Evolutionary conservation across 345 rosid species (phyloP).

Genomic region (Citrus maxima): DNA sequence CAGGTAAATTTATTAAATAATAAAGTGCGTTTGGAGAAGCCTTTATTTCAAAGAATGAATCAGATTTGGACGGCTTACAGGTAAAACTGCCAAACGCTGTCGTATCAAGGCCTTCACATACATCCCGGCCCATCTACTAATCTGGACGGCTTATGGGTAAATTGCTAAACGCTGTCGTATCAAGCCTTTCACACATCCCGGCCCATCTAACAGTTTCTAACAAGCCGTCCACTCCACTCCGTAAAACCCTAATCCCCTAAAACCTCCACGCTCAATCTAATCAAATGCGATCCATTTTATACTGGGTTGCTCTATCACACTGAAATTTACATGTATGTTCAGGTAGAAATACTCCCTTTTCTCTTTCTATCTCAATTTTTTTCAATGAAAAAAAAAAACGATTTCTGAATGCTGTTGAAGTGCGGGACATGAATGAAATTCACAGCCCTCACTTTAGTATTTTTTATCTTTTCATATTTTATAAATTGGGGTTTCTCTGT

Average conservation of each 20-base stretch:
- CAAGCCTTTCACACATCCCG: not conserved
- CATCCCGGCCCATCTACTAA: too few relatives aligned
- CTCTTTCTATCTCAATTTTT: not conserved
- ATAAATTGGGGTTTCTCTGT: not conserved
- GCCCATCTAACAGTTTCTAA: not conserved
- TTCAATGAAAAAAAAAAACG: not conserved
- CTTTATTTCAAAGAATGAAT: too few relatives aligned
- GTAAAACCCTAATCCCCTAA: not conserved
- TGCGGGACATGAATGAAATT: not conserved
- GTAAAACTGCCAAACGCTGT: too few relatives aligned
- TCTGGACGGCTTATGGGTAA: too few relatives aligned
- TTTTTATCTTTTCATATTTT: not conserved
- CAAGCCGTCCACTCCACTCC: not conserved
- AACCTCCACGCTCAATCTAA: not conserved
- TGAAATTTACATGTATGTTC: slow-evolving; percentile 10
- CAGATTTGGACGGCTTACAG: too few relatives aligned
- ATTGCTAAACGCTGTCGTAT: not conserved
- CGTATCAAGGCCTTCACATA: too few relatives aligned
- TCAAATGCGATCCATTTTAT: not conserved
- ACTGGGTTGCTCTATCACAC: not conserved
- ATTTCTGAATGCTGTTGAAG: not conserved
- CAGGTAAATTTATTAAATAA: too few relatives aligned
- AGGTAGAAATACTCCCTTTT: not conserved
- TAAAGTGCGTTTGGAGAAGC: too few relatives aligned
- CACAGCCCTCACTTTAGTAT: not conserved